Conservation (phyloP, 2,329 filamentous ascomycete genomes). For the Allantophomopsis lycopodina region DNA sequence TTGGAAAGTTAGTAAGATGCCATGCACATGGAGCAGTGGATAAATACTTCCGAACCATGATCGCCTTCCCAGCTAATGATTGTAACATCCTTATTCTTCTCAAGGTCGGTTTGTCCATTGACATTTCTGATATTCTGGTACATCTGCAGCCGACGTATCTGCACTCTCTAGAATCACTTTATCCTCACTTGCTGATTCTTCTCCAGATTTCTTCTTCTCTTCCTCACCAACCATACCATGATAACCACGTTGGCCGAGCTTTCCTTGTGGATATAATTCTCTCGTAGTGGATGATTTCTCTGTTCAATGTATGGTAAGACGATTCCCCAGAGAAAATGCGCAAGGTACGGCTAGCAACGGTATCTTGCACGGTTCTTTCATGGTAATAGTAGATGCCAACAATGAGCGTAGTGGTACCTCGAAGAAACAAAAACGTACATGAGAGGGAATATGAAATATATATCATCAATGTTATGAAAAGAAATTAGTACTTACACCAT, state of each 20-base stretch:
- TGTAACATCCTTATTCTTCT: slow-evolving; percentile 34
- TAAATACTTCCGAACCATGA: slow-evolving; percentile 26
- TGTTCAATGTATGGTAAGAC: slow-evolving; percentile 30
- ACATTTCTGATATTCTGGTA: slow-evolving; percentile 18
- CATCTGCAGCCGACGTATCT: slow-evolving; percentile 5
- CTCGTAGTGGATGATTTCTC: slow-evolving; percentile 30
- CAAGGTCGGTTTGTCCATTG: slow-evolving; percentile 30
- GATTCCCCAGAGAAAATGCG: slow-evolving; percentile 24
- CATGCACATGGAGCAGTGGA: neutral
- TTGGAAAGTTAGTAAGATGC: neutral
- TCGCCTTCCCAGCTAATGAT: slow-evolving; percentile 36
- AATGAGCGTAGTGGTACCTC: neutral
- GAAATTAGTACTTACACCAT: neutral
- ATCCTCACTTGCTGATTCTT: slow-evolving; percentile 1
- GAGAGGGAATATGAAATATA: neutral
- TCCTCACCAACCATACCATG: slow-evolving; percentile 22
- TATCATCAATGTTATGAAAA: neutral
- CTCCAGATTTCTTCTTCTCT: slow-evolving; percentile 17
- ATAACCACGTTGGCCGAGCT: slow-evolving; percentile 33
- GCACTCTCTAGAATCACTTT: slow-evolving; percentile 3
- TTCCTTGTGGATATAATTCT: slow-evolving; percentile 30
- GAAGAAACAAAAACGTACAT: neutral
- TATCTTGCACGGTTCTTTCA: slow-evolving; percentile 28
- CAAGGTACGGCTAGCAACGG: slow-evolving; percentile 23
- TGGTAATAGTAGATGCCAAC: slow-evolving; percentile 2